phyloP scores from a whole-genome alignment of 768 basidiomycete species.

The Mycena chlorophos region DNA sequence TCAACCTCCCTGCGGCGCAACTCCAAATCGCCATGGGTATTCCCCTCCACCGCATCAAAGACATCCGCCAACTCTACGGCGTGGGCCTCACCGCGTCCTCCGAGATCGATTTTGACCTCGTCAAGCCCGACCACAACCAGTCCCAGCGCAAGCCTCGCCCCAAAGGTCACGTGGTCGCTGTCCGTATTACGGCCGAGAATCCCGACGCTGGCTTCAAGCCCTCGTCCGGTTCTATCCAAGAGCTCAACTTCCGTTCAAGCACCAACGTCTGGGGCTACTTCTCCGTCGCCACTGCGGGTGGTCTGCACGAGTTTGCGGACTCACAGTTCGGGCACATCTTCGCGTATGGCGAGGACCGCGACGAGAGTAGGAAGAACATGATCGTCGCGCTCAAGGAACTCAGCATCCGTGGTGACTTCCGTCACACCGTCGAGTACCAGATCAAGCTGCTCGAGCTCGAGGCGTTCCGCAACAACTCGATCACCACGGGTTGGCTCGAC shows the following conservation, averaged over 20 bases:
- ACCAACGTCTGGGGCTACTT: conserved; percentile 99
- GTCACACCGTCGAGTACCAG: conserved; percentile 97
- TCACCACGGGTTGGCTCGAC: conserved; percentile 99
- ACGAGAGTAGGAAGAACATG: conserved; percentile 98
- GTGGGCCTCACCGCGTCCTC: conserved; percentile 86
- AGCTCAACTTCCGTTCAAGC: conserved; percentile 98
- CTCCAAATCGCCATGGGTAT: conserved; percentile 98
- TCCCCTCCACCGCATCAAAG: conserved; percentile 90
- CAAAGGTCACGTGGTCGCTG: conserved; percentile 98
- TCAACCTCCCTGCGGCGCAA: conserved; percentile 96
- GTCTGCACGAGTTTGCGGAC: conserved; percentile 98
- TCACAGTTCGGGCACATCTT: conserved; percentile 99
- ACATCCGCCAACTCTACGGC: conserved; percentile 95
- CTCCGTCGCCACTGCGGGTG: conserved; percentile 93
- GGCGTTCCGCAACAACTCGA: conserved; percentile 94
- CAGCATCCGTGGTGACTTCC: conserved; percentile 97
- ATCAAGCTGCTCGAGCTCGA: conserved; percentile 96
- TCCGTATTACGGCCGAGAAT: conserved; percentile 99
- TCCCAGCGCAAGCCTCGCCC: conserved; percentile 94
- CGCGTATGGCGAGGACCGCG: conserved; percentile 94
- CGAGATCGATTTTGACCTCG: conserved; percentile 96
- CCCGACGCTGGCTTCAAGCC: conserved; percentile 99
- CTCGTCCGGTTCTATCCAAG: conserved; percentile 93
- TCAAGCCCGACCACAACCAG: conserved; percentile 81
- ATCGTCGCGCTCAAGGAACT: conserved; percentile 97